Evolutionary conservation across 179 eudicot species (phyloP), one percentile per base, ranked within the genome.

Genomic region (Corrigiola litoralis): DNA sequence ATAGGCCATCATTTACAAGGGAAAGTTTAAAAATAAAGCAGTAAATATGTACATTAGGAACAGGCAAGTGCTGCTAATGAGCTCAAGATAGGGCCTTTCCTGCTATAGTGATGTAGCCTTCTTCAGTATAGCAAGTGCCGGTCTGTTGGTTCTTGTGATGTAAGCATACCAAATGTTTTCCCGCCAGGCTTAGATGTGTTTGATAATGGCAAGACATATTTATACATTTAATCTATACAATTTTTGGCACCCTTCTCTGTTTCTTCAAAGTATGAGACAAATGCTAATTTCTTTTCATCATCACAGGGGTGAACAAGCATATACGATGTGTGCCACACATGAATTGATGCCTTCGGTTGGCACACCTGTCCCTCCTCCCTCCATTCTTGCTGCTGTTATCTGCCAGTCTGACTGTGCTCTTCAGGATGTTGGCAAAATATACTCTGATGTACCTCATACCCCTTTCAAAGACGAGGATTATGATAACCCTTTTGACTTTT

Each of bases 301-400:
- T 48, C 72, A 58, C 91, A 94, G 99, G 55, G 96, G 94, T 66
- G 97, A 91, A 77, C 99, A 94, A 84, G 84, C 79, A 53, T 87
- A 90, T 72, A 46, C 78, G 20, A 86, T 88, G 86, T 84, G 89
- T 76, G 64, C 80, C 81, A 83, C 81, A 72, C 95, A 94, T 76
- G 99, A 94, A 59, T 66, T 94, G 83, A 85, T 94, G 79, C 99
- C 99, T 41, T 76, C 95, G 58, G 79, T 94, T 72, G 99, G 97
- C 77, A 72, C 92, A 45, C 58, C 82, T 64, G 86, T 88, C 51
- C 97, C 97, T 55, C 82, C 95, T 73, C 97, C 99, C 64, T 75
- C 83, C 41, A 69, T 94, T 71, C 96, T 94, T 70, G 88, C 99
- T 52, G 89, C 85, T 50, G 86, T 78, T 52, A 73, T 88, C 65